Evolutionary conservation across 2,329 filamentous ascomycete genomes (phyloP).

Genomic region (Fusarium sublunatum): DNA sequence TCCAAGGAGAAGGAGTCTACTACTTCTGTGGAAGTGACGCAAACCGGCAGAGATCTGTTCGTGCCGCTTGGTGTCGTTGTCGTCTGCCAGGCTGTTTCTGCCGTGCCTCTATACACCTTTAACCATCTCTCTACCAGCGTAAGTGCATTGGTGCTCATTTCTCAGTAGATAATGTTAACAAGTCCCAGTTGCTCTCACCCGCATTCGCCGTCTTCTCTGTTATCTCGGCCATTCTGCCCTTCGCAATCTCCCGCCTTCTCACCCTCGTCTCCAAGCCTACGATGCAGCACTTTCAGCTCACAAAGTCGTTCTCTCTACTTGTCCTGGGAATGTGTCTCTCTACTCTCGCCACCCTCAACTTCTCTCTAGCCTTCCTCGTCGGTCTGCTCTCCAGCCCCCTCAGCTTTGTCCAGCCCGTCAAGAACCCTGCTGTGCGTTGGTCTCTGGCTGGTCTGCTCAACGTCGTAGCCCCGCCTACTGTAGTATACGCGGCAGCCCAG

Average conservation of each 20-base stretch:
- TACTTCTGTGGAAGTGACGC: slow-evolving; percentile 31
- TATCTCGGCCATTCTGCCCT: slow-evolving; percentile 67
- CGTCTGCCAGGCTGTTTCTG: slow-evolving; percentile 78
- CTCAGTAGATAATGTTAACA: slow-evolving; percentile 10
- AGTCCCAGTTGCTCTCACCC: slow-evolving; percentile 64
- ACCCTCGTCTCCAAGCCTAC: slow-evolving; percentile 65
- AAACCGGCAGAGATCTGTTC: slow-evolving; percentile 72
- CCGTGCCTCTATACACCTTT: slow-evolving; percentile 87
- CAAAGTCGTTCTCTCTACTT: slow-evolving; percentile 92
- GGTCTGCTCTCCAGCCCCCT: slow-evolving; percentile 83
- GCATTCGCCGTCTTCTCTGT: slow-evolving; percentile 69
- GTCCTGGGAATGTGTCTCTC: slow-evolving; percentile 92
- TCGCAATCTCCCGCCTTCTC: slow-evolving; percentile 66
- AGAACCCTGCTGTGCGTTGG: slow-evolving; percentile 53
- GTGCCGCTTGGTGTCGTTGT: slow-evolving; percentile 79
- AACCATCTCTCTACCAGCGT: slow-evolving; percentile 77
- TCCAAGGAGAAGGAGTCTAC: slow-evolving; percentile 48
- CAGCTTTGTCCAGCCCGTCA: slow-evolving; percentile 73
- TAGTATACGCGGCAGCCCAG: slow-evolving; percentile 61
- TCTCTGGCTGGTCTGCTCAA: slow-evolving; percentile 65
- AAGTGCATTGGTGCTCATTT: slow-evolving; percentile 48
- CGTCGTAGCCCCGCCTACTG: slow-evolving; percentile 69
- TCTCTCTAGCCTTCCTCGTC: slow-evolving; percentile 87
- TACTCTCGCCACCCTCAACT: slow-evolving; percentile 93
- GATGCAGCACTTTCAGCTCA: slow-evolving; percentile 77